Evolutionary conservation across 129 eudicot species (phyloP).

Genomic region (Logfia minima): DNA sequence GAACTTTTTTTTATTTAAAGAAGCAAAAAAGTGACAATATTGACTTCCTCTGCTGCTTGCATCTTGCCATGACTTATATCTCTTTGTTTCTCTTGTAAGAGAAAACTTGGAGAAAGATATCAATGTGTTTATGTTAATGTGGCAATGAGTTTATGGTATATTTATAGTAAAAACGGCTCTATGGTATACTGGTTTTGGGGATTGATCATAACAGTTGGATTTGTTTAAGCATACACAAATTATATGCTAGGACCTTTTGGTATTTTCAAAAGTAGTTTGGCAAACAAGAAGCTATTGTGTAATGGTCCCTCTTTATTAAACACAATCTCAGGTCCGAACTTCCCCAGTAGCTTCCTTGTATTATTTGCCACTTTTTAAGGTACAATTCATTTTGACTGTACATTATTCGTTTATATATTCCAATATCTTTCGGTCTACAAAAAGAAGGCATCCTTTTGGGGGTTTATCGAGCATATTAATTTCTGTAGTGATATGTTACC

Average conservation of each 20-base stretch:
- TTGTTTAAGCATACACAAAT: conserved; percentile 3
- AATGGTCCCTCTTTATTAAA: conserved; percentile 15
- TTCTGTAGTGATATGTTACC: not conserved
- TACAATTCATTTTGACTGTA: not conserved
- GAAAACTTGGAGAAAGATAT: conserved; percentile 2
- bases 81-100: not conserved
- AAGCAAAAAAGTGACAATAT: conserved; percentile 13
- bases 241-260: conserved; percentile 1
- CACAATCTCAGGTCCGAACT: conserved; percentile 8
- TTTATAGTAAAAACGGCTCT: not conserved
- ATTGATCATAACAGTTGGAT: not conserved
- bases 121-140: not conserved
- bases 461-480: not conserved
- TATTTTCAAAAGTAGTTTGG: conserved; percentile 25
- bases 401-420: not conserved
- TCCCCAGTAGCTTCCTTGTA: not conserved
- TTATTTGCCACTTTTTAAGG: conserved; percentile 1
- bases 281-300: conserved; percentile 10
- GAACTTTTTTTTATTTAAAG: conserved; percentile 8
- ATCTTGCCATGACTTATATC: conserved; percentile 8
- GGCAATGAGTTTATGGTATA: conserved; percentile 13
- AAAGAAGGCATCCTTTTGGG: not conserved
- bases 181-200: not conserved
- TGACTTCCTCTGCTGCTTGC: conserved; percentile 17
- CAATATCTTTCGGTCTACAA: not conserved